phyloP scores from a whole-genome alignment of 345 rosid genomes.

The Moringa oleifera region DNA sequence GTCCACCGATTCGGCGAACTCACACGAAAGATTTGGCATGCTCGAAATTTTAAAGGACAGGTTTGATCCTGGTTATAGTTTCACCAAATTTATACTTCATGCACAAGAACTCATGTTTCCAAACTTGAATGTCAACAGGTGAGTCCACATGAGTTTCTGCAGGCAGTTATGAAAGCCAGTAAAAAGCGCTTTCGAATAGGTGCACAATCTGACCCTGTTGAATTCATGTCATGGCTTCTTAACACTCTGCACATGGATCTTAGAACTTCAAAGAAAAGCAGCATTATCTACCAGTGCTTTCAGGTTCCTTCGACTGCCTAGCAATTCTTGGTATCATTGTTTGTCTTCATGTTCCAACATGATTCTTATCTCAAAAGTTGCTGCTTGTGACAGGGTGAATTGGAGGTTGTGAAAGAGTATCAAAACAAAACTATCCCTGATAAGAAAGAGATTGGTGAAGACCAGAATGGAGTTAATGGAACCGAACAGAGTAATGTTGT shows the following conservation, averaged over 20 bases:
- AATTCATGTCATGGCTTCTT: conserved; percentile 97
- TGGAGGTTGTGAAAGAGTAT: conserved; percentile 80
- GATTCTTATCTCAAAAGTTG: conserved; percentile 12
- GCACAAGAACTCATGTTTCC: conserved; percentile 2
- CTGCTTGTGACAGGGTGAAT: conserved; percentile 53
- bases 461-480: conserved; percentile 25
- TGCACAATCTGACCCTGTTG: conserved; percentile 89
- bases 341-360: not conserved
- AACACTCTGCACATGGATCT: conserved; percentile 79
- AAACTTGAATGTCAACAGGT: conserved; percentile 46
- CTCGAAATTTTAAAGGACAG: conserved; percentile 97
- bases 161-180: conserved; percentile 96
- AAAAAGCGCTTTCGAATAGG: conserved; percentile 86
- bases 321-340: not conserved
- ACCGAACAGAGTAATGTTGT: conserved; percentile 18
- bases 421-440: conserved; percentile 44
- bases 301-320: conserved; percentile 44
- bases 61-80: conserved; percentile 29
- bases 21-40: conserved; percentile 91
- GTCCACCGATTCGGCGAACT: conserved; percentile 95
- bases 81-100: conserved; percentile 6
- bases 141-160: conserved; percentile 98
- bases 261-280: conserved; percentile 53
- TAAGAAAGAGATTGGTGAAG: conserved; percentile 40
- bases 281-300: conserved; percentile 85